Evolutionary conservation across 2,329 filamentous ascomycete species (phyloP), one percentile per base, ranked within the genome.

Genomic region (Diaporthe sp.): DNA sequence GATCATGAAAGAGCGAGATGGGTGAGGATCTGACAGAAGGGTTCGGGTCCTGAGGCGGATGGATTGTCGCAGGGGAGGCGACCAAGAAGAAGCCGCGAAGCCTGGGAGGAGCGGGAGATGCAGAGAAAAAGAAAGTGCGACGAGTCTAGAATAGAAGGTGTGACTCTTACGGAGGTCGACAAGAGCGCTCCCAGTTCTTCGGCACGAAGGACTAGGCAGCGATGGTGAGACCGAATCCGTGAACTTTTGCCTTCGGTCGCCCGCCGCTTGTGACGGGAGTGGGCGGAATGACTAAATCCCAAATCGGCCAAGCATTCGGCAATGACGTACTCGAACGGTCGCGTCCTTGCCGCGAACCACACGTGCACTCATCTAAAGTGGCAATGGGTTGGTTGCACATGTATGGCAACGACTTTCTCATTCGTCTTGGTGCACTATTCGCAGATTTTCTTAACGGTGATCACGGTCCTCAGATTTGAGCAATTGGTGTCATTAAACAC

Each of bases 321-420:
- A 54, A 72, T 72, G 70, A 72, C 70, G 70, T 50, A 72, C 70
- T 64, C 25, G 30, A 72, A 45, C 17, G 33, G 45, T 72, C 70
- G 70, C 70, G 70, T 54, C 70, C 40, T 42, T 64, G 70, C 60
- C 57, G 58, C 70, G 70, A 28, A 22, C 9, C 64, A 68, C 45
- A 68, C 64, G 61, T 67, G 61, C 61, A 38, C 22, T 54, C 64
- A n/a, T 19, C 19, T 25, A 40, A 28, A 68, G 30, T 54, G 64
- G 45, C 33, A 68, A 19, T 52, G 45, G 42, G 30, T 25, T 67
- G n/a, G n/a, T n/a, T n/a, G n/a, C n/a, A 25, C 7, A 33, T 19
- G 12, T n/a, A 8, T 25, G 17, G 30, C 42, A 52, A 25, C 30
- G 6, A 8, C 5, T 5, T 19, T 25, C 12, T 19, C 13, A 17